A percentile compares a stretch with the other conserved stretches of the same genome.
Evolutionary conservation across 1,284 basidiomycete genomes (phyloP).

Genomic region (Austropuccinia psidii): DNA sequence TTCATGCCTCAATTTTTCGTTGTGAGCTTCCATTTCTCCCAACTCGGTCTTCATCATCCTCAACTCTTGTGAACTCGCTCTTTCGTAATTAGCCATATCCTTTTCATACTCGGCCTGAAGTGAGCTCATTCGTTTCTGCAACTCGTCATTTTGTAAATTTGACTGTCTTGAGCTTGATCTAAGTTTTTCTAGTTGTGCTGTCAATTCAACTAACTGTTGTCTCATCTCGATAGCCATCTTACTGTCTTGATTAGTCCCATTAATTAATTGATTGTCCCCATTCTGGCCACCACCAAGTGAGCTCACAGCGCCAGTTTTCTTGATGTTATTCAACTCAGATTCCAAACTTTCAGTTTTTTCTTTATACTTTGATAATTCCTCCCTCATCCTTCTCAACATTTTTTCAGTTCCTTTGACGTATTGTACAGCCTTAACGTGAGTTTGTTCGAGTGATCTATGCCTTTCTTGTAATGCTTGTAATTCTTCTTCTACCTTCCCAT

Average conservation of each 20-base stretch:
- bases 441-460: constrained; percentile 43
- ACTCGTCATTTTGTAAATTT: constrained; percentile 14
- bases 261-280: background rate
- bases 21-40: background rate
- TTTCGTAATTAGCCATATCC: background rate
- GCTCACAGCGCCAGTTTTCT: constrained; percentile 34
- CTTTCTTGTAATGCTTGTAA: constrained; percentile 41
- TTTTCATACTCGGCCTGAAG: constrained; percentile 13
- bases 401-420: constrained; percentile 73
- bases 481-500: constrained; percentile 44
- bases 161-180: background rate
- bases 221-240: background rate
- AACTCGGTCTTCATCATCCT: background rate
- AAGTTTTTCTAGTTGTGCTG: background rate
- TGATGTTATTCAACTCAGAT: background rate
- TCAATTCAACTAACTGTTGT: constrained; percentile 1
- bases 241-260: background rate
- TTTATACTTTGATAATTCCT: constrained; percentile 45
- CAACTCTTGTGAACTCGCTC: background rate
- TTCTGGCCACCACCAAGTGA: background rate
- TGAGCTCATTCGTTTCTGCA: constrained; percentile 1
- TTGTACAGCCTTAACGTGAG: constrained; percentile 46
- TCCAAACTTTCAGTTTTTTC: constrained; percentile 1
- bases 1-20: background rate
- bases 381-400: constrained; percentile 93